phyloP scores from a whole-genome alignment of 2,329 filamentous ascomycete species.

The Neopestalotiopsis rosae region DNA sequence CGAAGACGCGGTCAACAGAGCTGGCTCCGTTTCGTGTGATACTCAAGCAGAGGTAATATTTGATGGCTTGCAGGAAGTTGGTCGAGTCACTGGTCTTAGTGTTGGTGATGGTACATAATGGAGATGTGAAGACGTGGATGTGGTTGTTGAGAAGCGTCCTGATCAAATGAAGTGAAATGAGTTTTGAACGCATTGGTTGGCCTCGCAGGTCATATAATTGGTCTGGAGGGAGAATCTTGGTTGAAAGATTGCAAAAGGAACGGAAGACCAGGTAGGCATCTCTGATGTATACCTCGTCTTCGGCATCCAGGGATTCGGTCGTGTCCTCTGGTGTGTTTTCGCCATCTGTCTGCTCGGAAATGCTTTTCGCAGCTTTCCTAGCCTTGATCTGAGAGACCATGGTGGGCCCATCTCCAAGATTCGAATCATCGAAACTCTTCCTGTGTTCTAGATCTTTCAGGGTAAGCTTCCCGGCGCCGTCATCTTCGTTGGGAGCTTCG shows the following conservation, averaged over 20 bases:
- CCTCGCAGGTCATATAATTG: conserved; percentile 92
- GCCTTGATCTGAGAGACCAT: conserved; percentile 68
- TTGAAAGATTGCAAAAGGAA: conserved; percentile 96
- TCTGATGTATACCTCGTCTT: conserved; percentile 96
- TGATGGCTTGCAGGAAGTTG: conserved; percentile 90
- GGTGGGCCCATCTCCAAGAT: conserved; percentile 69
- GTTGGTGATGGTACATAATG: conserved; percentile 88
- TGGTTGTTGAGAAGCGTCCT: conserved; percentile 96
- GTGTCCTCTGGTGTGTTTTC: conserved; percentile 62
- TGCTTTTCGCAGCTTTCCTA: conserved; percentile 49
- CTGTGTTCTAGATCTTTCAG: conserved; percentile 70
- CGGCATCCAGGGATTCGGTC: conserved; percentile 66
- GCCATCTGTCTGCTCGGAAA: conserved; percentile 58
- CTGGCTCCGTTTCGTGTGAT: conserved; percentile 95
- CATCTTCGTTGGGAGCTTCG: conserved; percentile 42
- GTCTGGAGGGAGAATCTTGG: conserved; percentile 86
- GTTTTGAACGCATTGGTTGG: conserved; percentile 95
- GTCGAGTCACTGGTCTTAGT: conserved; percentile 88
- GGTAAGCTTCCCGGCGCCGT: conserved; percentile 58
- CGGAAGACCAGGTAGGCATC: conserved; percentile 97
- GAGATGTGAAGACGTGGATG: conserved; percentile 87
- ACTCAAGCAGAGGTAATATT: conserved; percentile 95
- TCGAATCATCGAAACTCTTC: conserved; percentile 73
- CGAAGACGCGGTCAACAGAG: conserved; percentile 89
- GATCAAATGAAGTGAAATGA: conserved; percentile 93